Evolutionary conservation across 2,329 filamentous ascomycete genomes (phyloP).

Genomic region (Stachybotrys elegans): DNA sequence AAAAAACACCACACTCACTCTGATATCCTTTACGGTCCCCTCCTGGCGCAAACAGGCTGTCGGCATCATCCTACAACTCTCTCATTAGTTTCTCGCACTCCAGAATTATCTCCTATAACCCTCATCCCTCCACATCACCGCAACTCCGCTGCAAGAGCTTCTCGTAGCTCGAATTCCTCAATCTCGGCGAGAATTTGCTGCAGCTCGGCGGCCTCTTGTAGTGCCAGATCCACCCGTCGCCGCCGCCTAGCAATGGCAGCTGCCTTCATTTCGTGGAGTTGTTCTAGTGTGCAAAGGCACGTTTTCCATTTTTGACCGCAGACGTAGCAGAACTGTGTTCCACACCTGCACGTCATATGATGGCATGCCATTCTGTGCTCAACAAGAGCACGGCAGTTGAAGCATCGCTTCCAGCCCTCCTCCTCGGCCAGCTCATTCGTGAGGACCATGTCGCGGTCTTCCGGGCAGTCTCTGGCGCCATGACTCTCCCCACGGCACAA

Average conservation of each 20-base stretch:
- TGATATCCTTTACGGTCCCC: too few relatives aligned
- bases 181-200: constrained; percentile 38
- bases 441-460: constrained; percentile 40
- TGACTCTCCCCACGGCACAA: constrained; percentile 45
- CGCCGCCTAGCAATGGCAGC: constrained; percentile 27
- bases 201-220: constrained; percentile 27
- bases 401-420: constrained; percentile 71
- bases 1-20: too few relatives aligned
- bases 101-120: constrained; percentile 38
- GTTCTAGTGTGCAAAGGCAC: constrained; percentile 55
- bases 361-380: constrained; percentile 77
- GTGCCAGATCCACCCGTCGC: constrained; percentile 26
- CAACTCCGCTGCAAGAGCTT: constrained; percentile 35
- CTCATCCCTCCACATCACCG: constrained; percentile 35
- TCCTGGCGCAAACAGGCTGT: constrained; percentile 23
- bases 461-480: constrained; percentile 37
- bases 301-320: constrained; percentile 70
- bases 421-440: constrained; percentile 59
- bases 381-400: constrained; percentile 63
- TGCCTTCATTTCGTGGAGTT: constrained; percentile 36
- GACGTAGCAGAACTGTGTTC: constrained; percentile 78
- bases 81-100: constrained; percentile 39
- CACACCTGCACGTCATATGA: constrained; percentile 83
- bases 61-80: constrained; percentile 37
- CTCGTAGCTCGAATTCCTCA: constrained; percentile 42